A percentile compares a stretch with the other conserved stretches of the same genome.
Evolutionary conservation across 768 basidiomycete genomes (phyloP).

Genomic region (Kwoniella shandongensis): DNA sequence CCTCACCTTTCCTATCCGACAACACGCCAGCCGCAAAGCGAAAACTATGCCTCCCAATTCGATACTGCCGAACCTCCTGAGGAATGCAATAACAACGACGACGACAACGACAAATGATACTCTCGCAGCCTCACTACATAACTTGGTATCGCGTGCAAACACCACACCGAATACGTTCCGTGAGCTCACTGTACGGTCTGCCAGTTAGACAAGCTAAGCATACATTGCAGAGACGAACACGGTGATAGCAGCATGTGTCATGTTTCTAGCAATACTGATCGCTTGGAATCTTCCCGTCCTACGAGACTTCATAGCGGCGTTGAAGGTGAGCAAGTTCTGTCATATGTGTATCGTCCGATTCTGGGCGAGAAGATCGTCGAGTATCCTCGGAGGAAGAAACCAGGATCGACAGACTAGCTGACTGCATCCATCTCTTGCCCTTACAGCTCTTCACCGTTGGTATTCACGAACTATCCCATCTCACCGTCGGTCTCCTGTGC

Average conservation of each 20-base stretch:
- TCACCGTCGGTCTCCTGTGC: constrained; percentile 44
- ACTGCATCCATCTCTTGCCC: no score
- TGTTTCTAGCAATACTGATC: constrained; percentile 46
- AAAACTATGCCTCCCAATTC: constrained; percentile 1
- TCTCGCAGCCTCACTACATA: constrained; percentile 8
- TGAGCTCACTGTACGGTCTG: constrained; percentile 10
- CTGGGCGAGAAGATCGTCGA: no score
- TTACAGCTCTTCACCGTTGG: constrained; percentile 48
- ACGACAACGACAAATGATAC: background rate
- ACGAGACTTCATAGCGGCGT: constrained; percentile 46
- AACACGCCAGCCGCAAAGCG: no score
- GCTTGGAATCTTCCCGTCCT: constrained; percentile 52
- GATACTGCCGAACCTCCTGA: no score
- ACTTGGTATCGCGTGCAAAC: constrained; percentile 17
- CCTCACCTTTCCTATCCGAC: no score
- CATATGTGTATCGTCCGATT: background rate
- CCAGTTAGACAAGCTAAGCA: background rate
- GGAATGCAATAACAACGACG: no score
- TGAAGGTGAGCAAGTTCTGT: constrained; percentile 40
- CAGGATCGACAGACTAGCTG: background rate
- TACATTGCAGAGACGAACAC: constrained; percentile 47
- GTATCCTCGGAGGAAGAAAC: background rate
- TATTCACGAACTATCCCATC: constrained; percentile 49
- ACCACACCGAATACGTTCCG: constrained; percentile 36
- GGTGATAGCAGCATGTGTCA: constrained; percentile 49